Conservation (phyloP, 352 stramenopile genomes). For the Phytophthora litchii region DNA sequence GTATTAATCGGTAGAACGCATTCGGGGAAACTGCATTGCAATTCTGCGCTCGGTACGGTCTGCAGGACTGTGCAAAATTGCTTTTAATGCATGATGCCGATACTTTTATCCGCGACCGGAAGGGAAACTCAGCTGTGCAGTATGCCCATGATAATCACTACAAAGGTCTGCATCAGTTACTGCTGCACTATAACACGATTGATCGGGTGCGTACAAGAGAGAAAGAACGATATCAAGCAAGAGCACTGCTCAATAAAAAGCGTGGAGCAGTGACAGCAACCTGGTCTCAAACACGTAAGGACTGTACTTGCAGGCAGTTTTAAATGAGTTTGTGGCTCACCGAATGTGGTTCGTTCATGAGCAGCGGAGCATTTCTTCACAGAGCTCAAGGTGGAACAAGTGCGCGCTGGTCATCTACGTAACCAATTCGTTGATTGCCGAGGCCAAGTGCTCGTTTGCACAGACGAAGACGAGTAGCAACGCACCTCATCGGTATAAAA, state of each 20-base stretch:
- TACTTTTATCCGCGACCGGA: conserved; percentile 37
- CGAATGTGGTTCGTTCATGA: conserved; percentile 12
- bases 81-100: conserved; percentile 54
- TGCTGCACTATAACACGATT: conserved; percentile 54
- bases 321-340: conserved; percentile 3
- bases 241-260: conserved; percentile 41
- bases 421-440: conserved; percentile 64
- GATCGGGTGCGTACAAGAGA: conserved; percentile 45
- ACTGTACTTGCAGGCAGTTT: background rate
- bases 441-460: conserved; percentile 57
- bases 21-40: conserved; percentile 72
- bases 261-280: conserved; percentile 49
- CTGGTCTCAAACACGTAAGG: conserved; percentile 65
- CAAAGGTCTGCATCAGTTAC: conserved; percentile 39
- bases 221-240: conserved; percentile 25
- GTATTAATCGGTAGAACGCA: conserved; percentile 44
- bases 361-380: conserved; percentile 54
- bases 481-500: conserved; percentile 21
- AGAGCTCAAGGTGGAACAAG: conserved; percentile 51
- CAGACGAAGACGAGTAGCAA: conserved; percentile 36
- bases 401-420: conserved; percentile 54
- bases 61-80: conserved; percentile 60
- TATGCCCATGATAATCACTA: conserved; percentile 46
- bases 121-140: conserved; percentile 44
- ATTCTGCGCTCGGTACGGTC: conserved; percentile 52